phyloP scores from a whole-genome alignment of 2,329 filamentous ascomycete species.

The Meredithiella fracta region DNA sequence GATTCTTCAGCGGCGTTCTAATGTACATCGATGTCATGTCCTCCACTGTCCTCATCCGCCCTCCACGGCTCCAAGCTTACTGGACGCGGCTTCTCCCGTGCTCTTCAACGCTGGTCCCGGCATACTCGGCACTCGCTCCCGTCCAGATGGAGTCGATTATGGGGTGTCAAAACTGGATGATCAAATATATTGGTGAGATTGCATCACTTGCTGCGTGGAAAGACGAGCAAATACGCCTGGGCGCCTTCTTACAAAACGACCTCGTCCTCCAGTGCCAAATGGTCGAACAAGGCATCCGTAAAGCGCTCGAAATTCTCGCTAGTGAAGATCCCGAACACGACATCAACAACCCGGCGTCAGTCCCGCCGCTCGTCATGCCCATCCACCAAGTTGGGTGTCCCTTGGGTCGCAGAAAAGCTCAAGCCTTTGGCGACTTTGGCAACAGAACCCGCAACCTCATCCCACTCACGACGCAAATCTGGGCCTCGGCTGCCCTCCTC shows the following conservation, averaged over 20 bases:
- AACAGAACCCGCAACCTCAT: slow-evolving; percentile 12
- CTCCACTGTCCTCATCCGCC: slow-evolving; percentile 28
- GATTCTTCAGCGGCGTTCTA: slow-evolving; percentile 31
- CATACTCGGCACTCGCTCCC: slow-evolving; percentile 16
- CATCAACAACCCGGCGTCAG: slow-evolving; percentile 1
- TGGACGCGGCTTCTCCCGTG: slow-evolving; percentile 25
- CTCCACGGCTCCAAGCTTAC: slow-evolving; percentile 28
- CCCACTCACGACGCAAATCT: slow-evolving; percentile 24
- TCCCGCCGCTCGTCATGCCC: slow-evolving; percentile 11
- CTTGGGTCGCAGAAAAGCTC: slow-evolving; percentile 5
- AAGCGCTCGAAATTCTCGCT: slow-evolving; percentile 20
- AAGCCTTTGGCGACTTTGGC: slow-evolving; percentile 11
- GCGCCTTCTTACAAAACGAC: slow-evolving; percentile 29
- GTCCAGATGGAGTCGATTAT: slow-evolving; percentile 34
- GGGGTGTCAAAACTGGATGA: slow-evolving; percentile 40
- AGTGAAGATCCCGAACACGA: slow-evolving; percentile 1
- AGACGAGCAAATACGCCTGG: slow-evolving; percentile 26
- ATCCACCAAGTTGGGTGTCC: slow-evolving; percentile 14
- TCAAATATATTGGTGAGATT: slow-evolving; percentile 38
- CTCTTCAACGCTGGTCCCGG: slow-evolving; percentile 10
- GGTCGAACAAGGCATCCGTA: slow-evolving; percentile 25
- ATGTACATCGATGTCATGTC: slow-evolving; percentile 35
- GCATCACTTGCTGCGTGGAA: slow-evolving; percentile 40
- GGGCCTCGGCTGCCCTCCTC: slow-evolving; percentile 31
- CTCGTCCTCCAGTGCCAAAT: slow-evolving; percentile 28